phyloP scores from a whole-genome alignment of 139 green algal genomes.

The Closterium sp. region DNA sequence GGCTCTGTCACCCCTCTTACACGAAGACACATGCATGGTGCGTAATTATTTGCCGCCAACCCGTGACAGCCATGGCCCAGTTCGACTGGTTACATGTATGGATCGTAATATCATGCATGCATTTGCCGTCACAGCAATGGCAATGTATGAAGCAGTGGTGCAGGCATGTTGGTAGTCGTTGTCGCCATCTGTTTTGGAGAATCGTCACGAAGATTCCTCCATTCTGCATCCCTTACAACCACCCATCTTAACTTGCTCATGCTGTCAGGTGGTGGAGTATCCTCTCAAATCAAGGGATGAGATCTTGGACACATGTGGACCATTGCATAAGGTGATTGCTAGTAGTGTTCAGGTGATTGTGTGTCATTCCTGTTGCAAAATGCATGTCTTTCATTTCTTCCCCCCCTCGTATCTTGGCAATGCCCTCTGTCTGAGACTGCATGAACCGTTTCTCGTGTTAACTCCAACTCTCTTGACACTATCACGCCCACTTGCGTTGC shows the following conservation, averaged over 20 bases:
- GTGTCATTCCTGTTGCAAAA: background rate
- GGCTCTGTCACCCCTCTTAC: slow-evolving; percentile 66
- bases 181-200: background rate
- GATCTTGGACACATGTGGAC: slow-evolving; percentile 58
- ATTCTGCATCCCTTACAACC: background rate
- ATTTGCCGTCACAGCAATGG: background rate
- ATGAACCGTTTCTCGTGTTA: background rate
- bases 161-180: background rate
- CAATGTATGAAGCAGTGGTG: background rate
- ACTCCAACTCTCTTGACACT: background rate
- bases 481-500: too few species aligned
- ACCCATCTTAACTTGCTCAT: background rate
- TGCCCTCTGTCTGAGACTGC: too few species aligned
- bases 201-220: too few species aligned
- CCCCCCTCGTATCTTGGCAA: background rate
- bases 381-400: background rate
- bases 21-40: slow-evolving; percentile 23
- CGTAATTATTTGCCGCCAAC: background rate
- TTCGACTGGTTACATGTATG: background rate
- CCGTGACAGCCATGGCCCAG: background rate
- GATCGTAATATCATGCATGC: background rate
- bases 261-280: slow-evolving; percentile 77
- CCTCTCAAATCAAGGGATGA: slow-evolving; percentile 65
- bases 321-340: slow-evolving; percentile 58
- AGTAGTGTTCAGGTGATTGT: too few species aligned